Evolutionary conservation across 2,329 filamentous ascomycete species (phyloP).

Genomic region (Eurotiales sp.): DNA sequence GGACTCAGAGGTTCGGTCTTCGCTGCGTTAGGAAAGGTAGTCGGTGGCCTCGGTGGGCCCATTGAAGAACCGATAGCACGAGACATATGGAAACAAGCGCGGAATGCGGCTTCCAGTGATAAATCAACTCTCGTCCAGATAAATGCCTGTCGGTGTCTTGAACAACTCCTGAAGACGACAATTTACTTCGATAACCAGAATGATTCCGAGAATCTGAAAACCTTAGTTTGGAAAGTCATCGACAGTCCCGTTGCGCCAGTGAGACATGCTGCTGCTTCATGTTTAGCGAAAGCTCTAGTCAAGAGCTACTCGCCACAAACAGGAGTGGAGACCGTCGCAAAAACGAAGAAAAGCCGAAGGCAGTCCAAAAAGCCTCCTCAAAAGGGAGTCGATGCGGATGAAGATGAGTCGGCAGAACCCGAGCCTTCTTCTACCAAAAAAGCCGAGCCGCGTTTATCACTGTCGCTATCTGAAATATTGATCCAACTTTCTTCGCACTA

Average conservation of each 20-base stretch:
- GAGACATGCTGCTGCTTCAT: slow-evolving; percentile 80
- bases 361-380: slow-evolving; percentile 59
- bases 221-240: slow-evolving; percentile 77
- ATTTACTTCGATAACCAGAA: slow-evolving; percentile 79
- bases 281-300: slow-evolving; percentile 76
- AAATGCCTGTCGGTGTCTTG: slow-evolving; percentile 74
- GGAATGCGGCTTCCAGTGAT: slow-evolving; percentile 71
- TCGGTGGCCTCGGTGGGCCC: slow-evolving; percentile 68
- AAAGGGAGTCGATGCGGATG: slow-evolving; percentile 61
- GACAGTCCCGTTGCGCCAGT: slow-evolving; percentile 73
- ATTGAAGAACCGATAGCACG: slow-evolving; percentile 81
- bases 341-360: slow-evolving; percentile 68
- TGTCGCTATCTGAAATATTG: slow-evolving; percentile 74
- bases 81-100: slow-evolving; percentile 89
- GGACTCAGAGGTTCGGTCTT: slow-evolving; percentile 78
- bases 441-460: slow-evolving; percentile 63
- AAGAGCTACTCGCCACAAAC: slow-evolving; percentile 70
- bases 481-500: slow-evolving; percentile 78
- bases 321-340: slow-evolving; percentile 51
- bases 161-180: slow-evolving; percentile 67
- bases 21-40: slow-evolving; percentile 69
- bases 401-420: slow-evolving; percentile 69
- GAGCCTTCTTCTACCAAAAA: slow-evolving; percentile 68
- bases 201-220: slow-evolving; percentile 87
- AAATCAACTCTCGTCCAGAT: slow-evolving; percentile 79